These are phyloP conservation scores for Omphalea diandra DNA, from an alignment of 441 rosid species.

Conservation along the genomic window DNA sequence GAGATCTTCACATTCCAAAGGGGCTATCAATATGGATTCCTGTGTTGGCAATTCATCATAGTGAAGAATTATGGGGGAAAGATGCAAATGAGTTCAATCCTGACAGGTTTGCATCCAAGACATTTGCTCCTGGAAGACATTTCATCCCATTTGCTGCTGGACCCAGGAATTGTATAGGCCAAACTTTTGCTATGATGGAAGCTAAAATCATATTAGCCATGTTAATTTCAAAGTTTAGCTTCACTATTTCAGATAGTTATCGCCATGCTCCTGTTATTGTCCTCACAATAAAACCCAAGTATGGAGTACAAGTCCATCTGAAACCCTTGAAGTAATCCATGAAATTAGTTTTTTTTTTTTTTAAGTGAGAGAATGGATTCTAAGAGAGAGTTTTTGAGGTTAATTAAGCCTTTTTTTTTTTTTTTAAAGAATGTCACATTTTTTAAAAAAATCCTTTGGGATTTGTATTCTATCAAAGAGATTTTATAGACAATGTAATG, in stretches of 20 bases:
- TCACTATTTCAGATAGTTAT: constrained; percentile 60
- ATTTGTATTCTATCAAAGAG: neutral
- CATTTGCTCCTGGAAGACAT: constrained; percentile 50
- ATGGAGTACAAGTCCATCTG: constrained; percentile 77
- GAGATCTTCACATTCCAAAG: constrained; percentile 75
- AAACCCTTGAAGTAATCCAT: constrained; percentile 51
- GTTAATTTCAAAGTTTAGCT: constrained; percentile 67
- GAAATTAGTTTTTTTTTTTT: neutral
- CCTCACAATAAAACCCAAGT: constrained; percentile 81
- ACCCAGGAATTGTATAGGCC: constrained; percentile 87
- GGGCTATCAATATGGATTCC: constrained; percentile 95
- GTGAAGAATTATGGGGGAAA: constrained; percentile 82
- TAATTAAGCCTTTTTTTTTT: neutral
- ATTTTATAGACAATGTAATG: constrained; percentile 3
- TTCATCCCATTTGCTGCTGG: constrained; percentile 93
- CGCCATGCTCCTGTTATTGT: constrained; percentile 91
- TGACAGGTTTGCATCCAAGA: constrained; percentile 54
- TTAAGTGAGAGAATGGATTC: too few species aligned
- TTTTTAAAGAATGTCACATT: too few species aligned
- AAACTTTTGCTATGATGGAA: constrained; percentile 91
- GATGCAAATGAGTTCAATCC: constrained; percentile 89
- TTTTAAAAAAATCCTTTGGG: neutral
- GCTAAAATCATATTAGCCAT: constrained; percentile 82
- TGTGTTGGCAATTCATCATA: constrained; percentile 83
- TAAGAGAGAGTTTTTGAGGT: neutral